Conservation (phyloP, 2,329 filamentous ascomycete genomes). For the Calcarisporium arbuscula region DNA sequence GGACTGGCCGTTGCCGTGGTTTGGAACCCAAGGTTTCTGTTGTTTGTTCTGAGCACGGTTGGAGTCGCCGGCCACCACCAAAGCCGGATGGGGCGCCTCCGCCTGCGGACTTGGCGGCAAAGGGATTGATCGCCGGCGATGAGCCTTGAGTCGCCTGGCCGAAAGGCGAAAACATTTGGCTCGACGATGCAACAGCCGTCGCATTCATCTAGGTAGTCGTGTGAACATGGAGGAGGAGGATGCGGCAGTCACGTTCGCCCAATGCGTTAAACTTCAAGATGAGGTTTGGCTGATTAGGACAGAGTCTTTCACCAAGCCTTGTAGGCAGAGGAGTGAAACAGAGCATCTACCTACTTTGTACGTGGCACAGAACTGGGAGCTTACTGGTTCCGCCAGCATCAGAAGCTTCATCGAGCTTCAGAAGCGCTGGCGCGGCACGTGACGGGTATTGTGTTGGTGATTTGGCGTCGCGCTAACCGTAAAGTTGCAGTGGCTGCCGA, state of each 20-base stretch:
- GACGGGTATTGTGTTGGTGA: too few relatives aligned
- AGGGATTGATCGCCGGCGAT: slow-evolving; percentile 28
- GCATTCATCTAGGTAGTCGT: slow-evolving; percentile 28
- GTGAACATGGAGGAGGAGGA: slow-evolving; percentile 25
- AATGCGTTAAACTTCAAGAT: too few relatives aligned
- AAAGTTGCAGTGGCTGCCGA: too few relatives aligned
- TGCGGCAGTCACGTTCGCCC: too few relatives aligned
- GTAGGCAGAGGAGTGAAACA: too few relatives aligned
- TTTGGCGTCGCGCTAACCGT: too few relatives aligned
- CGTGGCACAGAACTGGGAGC: too few relatives aligned
- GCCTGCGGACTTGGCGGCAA: slow-evolving; percentile 20
- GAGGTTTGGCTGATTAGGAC: slow-evolving; percentile 12
- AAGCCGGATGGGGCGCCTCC: slow-evolving; percentile 24
- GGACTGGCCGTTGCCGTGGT: slow-evolving; percentile 21
- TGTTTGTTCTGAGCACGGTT: slow-evolving; percentile 20
- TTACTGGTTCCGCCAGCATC: too few relatives aligned
- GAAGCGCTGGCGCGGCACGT: too few relatives aligned
- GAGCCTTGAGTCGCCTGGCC: slow-evolving; percentile 27
- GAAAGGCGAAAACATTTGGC: slow-evolving; percentile 31
- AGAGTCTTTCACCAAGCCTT: too few relatives aligned
- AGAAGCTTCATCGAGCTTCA: too few relatives aligned
- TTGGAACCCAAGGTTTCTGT: slow-evolving; percentile 15
- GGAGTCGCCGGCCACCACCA: slow-evolving; percentile 21
- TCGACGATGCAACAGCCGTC: slow-evolving; percentile 34
- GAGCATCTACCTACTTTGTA: too few relatives aligned